phyloP scores from a whole-genome alignment of 176 grass and related monocot genomes.

The Cymbopogon citratus region DNA sequence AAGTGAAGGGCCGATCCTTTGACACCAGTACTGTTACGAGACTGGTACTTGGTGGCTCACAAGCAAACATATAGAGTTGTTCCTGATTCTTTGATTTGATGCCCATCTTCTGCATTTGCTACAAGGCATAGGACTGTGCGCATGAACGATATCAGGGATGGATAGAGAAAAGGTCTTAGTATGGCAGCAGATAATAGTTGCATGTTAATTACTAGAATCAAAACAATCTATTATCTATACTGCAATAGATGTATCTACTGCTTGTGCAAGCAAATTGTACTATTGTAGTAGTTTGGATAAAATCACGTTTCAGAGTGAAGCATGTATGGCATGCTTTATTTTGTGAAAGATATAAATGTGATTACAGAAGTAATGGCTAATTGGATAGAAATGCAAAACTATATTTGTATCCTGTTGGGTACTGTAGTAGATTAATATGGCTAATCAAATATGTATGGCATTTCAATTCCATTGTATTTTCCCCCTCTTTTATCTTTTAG shows the following conservation, averaged over 20 bases:
- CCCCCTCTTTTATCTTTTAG: neutral
- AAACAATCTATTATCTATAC: neutral
- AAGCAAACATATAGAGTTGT: too few relatives aligned
- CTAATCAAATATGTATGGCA: neutral
- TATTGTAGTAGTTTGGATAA: neutral
- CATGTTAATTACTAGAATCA: neutral
- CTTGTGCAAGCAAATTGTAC: neutral
- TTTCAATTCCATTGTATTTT: neutral
- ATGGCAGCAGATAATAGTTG: neutral
- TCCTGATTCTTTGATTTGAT: too few relatives aligned
- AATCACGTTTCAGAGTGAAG: neutral
- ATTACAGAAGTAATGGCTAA: neutral
- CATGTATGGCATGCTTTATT: neutral
- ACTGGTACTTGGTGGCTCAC: too few relatives aligned
- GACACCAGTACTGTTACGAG: too few relatives aligned
- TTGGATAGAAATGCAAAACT: neutral
- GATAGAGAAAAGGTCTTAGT: too few relatives aligned
- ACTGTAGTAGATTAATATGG: neutral
- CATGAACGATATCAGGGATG: too few relatives aligned
- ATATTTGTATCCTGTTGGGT: neutral
- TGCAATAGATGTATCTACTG: neutral
- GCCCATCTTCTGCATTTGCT: too few relatives aligned
- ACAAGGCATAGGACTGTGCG: too few relatives aligned
- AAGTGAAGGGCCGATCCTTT: too few relatives aligned
- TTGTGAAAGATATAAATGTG: neutral